Base-by-base conservation (phyloP, 768 basidiomycete species). In the Neoboletus magnificus region DNA sequence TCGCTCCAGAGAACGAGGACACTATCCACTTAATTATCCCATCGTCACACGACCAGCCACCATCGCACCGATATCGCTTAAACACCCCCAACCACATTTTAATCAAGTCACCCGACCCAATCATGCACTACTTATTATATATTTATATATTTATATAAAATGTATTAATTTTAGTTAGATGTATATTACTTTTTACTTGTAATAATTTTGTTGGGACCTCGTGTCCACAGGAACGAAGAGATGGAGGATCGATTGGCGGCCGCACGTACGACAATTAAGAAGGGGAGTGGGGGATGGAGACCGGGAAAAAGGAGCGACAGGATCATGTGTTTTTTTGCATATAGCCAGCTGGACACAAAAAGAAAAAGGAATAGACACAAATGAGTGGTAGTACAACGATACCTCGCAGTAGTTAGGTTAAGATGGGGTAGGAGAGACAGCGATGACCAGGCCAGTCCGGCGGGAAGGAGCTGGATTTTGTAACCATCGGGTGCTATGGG, bases 341-440 rank as follows among this genome's bases (percentile, higher is more conserved):
- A 47, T 52, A 35, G 50, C 54, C 37, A 49, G 59, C 50, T 56
- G 48, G n/a, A 58, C 50, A 58, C 51, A 50, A 27, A 25, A 39
- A 25, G 12, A 57, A 43, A n/a, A 46, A 15, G 37, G 20, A 37
- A 15, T n/a, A 44, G 22, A 42, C 57, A 50, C 58, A 66, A 72
- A 59, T 5, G 67, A 62, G 59, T 57, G 59, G 52, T 63, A 54
- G 54, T 71, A 72, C 64, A 68, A 46, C 49, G 50, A 61, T 56
- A 55, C 57, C 63, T 57, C 32, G 44, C 13, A 5, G 36, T 45
- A 50, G 50, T 61, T 60, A 66, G 56, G 46, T 46, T 59, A 59
- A 45, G 40, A 41, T 42, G 36, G 48, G 5, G 45, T 27, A 46
- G 43, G 27, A 15, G 25, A 35, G 47, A 45, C 23, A 42, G 30